Base-by-base conservation (phyloP, 179 eudicot genomes). In the Spinacia oleracea region DNA sequence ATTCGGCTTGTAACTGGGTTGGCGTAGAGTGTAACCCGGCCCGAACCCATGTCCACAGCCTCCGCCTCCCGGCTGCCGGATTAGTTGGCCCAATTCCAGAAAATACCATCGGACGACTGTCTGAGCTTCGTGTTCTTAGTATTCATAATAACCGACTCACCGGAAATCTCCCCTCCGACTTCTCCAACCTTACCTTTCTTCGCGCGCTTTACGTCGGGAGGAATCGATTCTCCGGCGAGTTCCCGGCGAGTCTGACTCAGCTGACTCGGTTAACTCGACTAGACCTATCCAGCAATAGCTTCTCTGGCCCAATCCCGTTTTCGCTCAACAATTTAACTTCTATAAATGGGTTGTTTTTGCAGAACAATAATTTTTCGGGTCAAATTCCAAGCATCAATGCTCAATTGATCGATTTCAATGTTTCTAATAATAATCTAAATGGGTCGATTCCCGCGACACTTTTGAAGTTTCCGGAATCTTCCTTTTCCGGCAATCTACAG, bases 31-130 rank as follows among this genome's bases (percentile, higher is more conserved):
- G 98, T 78, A 90, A 94, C 84, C 1, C 81, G 25, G 38, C 85
- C 10, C 79, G 65, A 7, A 45, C 91, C 38, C 84, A 62, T 51
- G 89, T 93, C 3, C 40, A 11, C 21, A 25, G 64, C 10, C 85
- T 93, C 69, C 89, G 90, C 1, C 90, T 93, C 38, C 98, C 98
- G 0, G 98, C 89, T n/a, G 85, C 79, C 0, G 98, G 93, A 18
- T 87, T 93, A 27, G 74, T 88, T 48, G 98, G 98, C 1, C 82
- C 76, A 50, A 93, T 93, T 65, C 97, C 91, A 1, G 72, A 85
- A 0, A 79, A 84, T 79, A 92, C 97, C 0, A 53, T 93, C 77
- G 86, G 90, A 32, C 88, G 81, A 2, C 77, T 93, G 1, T 55
- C 88, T 0, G 70, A 83, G 62, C 90, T 93, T 55, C 95, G 98